phyloP scores from a whole-genome alignment of 2,329 filamentous ascomycete species.

The Sporothrix humicola region DNA sequence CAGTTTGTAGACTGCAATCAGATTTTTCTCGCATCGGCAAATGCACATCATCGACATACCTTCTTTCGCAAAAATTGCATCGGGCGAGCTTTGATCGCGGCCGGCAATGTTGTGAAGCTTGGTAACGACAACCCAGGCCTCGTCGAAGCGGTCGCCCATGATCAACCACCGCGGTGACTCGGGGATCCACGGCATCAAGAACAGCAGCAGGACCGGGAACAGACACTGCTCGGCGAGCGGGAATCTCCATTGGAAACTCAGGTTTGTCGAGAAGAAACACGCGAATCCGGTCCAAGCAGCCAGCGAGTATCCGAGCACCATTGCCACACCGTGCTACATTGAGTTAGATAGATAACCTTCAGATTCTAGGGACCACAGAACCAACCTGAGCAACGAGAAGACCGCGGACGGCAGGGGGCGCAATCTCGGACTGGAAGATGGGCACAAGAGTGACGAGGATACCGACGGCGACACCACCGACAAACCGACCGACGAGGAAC shows the following conservation, averaged over 20 bases:
- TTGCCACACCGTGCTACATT: conserved; percentile 33
- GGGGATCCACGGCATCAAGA: conserved; percentile 18
- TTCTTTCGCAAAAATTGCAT: not conserved
- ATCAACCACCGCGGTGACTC: conserved; percentile 33
- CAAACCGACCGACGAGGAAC: conserved; percentile 43
- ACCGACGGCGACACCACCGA: conserved; percentile 52
- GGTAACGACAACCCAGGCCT: conserved; percentile 24
- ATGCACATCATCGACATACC: not conserved
- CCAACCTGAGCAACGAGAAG: conserved; percentile 43
- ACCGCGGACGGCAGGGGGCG: conserved; percentile 41
- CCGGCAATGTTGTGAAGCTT: not conserved
- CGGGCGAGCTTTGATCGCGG: not conserved
- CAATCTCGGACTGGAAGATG: conserved; percentile 45
- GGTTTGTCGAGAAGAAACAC: conserved; percentile 44
- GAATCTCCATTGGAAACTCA: conserved; percentile 50
- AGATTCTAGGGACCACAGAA: too few relatives aligned
- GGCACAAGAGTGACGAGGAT: conserved; percentile 39
- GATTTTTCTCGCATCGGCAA: not conserved
- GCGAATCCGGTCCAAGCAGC: conserved; percentile 47
- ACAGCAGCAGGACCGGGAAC: conserved; percentile 47
- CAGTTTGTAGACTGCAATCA: too few relatives aligned
- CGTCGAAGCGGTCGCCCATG: conserved; percentile 21
- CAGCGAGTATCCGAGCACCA: conserved; percentile 11
- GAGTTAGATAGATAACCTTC: too few relatives aligned
- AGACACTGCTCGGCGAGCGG: conserved; percentile 51